Evolutionary conservation across 1,139 yeast species (phyloP).

Genomic region (Hanseniaspora gamundiae): DNA sequence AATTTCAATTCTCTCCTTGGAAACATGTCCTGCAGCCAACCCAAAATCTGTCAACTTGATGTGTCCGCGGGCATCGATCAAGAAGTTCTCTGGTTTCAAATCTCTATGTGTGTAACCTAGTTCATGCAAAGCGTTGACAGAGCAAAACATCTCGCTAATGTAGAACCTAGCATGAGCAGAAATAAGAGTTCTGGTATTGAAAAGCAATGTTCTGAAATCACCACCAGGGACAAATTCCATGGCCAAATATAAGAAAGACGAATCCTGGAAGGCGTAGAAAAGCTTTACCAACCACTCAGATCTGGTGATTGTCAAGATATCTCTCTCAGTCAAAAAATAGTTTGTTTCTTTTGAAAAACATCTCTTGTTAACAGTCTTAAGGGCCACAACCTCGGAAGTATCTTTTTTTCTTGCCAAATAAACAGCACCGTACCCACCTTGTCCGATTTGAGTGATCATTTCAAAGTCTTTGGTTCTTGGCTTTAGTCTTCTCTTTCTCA

Average conservation of each 20-base stretch:
- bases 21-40: conserved; percentile 90
- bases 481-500: conserved; percentile 80
- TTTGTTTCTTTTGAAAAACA: conserved; percentile 84
- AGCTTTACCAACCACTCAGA: conserved; percentile 94
- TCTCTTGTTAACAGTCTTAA: conserved; percentile 82
- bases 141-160: conserved; percentile 89
- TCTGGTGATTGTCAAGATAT: conserved; percentile 86
- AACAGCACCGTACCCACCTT: conserved; percentile 98
- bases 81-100: conserved; percentile 91
- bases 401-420: conserved; percentile 89
- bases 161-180: conserved; percentile 96
- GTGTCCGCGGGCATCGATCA: conserved; percentile 90
- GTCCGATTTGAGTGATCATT: conserved; percentile 96
- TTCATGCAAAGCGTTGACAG: conserved; percentile 87
- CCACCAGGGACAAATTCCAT: conserved; percentile 99
- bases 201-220: conserved; percentile 86
- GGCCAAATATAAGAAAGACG: conserved; percentile 81
- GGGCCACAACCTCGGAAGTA: conserved; percentile 89
- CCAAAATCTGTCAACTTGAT: conserved; percentile 97
- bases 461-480: conserved; percentile 93
- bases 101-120: conserved; percentile 96
- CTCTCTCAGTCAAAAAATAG: conserved; percentile 92
- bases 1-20: conserved; percentile 85
- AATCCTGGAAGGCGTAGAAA: conserved; percentile 89
- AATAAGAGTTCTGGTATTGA: conserved; percentile 82